These are phyloP conservation scores for Capronia coronata DNA, from an alignment of 2,329 filamentous ascomycete genomes.

Conservation along the genomic window DNA sequence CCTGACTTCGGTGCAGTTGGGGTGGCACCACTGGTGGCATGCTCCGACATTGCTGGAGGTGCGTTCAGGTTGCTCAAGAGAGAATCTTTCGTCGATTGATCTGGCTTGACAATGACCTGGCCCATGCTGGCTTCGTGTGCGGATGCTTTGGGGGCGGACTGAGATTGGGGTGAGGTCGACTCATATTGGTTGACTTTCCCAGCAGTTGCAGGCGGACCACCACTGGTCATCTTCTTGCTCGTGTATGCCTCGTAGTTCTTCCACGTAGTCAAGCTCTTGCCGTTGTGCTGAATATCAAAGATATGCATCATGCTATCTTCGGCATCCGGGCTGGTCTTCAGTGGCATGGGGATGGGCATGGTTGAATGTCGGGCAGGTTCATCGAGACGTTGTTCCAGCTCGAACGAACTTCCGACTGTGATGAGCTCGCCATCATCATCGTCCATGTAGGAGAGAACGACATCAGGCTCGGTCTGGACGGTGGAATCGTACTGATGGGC, in stretches of 20 bases:
- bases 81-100: background rate
- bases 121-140: background rate
- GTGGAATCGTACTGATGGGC: slow-evolving; percentile 40
- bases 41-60: background rate
- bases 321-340: slow-evolving; percentile 15
- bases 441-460: slow-evolving; percentile 41
- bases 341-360: slow-evolving; percentile 10
- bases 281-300: slow-evolving; percentile 37
- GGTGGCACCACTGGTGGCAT: background rate
- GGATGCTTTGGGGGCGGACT: background rate
- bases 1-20: background rate
- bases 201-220: background rate
- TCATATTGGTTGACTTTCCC: background rate
- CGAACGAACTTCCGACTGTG: slow-evolving; percentile 44
- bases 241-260: slow-evolving; percentile 25
- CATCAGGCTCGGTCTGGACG: slow-evolving; percentile 37
- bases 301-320: slow-evolving; percentile 37
- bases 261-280: slow-evolving; percentile 23
- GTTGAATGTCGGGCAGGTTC: slow-evolving; percentile 31
- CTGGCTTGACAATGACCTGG: background rate
- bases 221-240: slow-evolving; percentile 14
- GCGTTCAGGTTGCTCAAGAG: background rate
- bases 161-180: background rate
- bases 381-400: slow-evolving; percentile 42
- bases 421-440: slow-evolving; percentile 43